Base-by-base conservation (phyloP, 495 filamentous ascomycete species). In the Neohortaea acidophila region DNA sequence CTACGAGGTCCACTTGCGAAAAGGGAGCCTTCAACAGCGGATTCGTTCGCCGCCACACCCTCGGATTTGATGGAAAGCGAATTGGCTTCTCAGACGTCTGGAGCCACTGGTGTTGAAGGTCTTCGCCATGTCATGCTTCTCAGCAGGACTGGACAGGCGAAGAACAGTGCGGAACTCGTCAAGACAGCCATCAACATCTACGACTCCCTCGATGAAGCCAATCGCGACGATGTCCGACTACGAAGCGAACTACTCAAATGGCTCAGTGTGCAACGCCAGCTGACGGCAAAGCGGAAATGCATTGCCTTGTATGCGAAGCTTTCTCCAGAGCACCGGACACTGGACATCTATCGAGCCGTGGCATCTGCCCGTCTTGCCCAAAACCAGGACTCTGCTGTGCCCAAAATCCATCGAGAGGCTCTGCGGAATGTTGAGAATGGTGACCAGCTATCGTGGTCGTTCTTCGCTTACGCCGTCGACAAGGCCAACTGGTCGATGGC, bases 221-320 rank as follows among this genome's bases (percentile, higher is more conserved):
- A 22, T 8, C 22, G 17, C 24, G 9, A 43, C 4, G 36, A 49
- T 36, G 15, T 38, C 6, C 20, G 34, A n/a, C 38, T 54, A 13
- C 33, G 39, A 21, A 31, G 30, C 18, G 47, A 55, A 21, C 32
- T 60, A 11, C 44, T 60, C 17, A 38, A 48, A 3, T 60, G 56
- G 44, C 48, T 60, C 2, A 49, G 39, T 0, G 15, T 10, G 2
- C 29, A 15, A 15, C 32, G 17, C 12, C n/a, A n/a, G n/a, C n/a
- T n/a, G 27, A 24, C 23, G 19, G 29, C 10, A 31, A 35, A 13
- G 44, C 38, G 6, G 28, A 33, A 4, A 14, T 36, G 28, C 40
- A 36, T 5, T 44, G 34, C n/a, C n/a, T n/a, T n/a, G n/a, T n/a
- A n/a, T 23, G 21, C 28, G 14, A 18, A 35, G 21, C 42, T 50